Percentiles rank a stretch among this genome's conserved stretches.
These are phyloP conservation scores for Penicillium sp. DNA, from an alignment of 2,329 filamentous ascomycete genomes.

Conservation along the genomic window DNA sequence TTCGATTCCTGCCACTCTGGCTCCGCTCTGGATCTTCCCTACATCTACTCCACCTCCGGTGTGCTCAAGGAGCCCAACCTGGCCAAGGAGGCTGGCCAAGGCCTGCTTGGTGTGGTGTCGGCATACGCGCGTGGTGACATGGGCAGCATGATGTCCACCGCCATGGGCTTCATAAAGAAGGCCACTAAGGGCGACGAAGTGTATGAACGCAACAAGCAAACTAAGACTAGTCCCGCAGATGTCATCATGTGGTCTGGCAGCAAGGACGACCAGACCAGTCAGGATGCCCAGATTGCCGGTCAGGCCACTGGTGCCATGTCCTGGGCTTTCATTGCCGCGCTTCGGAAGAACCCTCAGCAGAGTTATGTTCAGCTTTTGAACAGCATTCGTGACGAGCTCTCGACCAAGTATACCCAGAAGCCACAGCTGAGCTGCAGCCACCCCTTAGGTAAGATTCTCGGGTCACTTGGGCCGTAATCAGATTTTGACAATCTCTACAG, in stretches of 20 bases:
- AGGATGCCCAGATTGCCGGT: slow-evolving; percentile 82
- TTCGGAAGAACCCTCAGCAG: slow-evolving; percentile 91
- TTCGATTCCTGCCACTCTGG: slow-evolving; percentile 69
- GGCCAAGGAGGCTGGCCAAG: slow-evolving; percentile 65
- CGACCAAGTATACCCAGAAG: slow-evolving; percentile 87
- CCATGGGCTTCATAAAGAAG: slow-evolving; percentile 85
- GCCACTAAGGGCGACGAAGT: slow-evolving; percentile 75
- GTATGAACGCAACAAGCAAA: slow-evolving; percentile 76
- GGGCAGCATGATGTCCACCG: slow-evolving; percentile 71
- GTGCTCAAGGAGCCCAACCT: slow-evolving; percentile 68
- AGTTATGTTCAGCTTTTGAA: slow-evolving; percentile 95
- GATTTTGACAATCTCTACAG: slow-evolving; percentile 38
- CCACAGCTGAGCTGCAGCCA: slow-evolving; percentile 96
- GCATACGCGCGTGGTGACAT: slow-evolving; percentile 83
- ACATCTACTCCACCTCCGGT: slow-evolving; percentile 65
- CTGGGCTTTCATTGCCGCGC: slow-evolving; percentile 87
- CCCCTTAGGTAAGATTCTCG: slow-evolving; percentile 69
- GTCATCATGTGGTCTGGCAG: slow-evolving; percentile 98
- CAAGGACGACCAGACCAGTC: slow-evolving; percentile 92
- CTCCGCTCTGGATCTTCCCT: slow-evolving; percentile 64
- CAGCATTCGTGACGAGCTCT: slow-evolving; percentile 85
- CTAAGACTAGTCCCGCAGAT: slow-evolving; percentile 90
- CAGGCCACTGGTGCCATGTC: slow-evolving; percentile 98
- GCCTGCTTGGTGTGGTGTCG: slow-evolving; percentile 64
- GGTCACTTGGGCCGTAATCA: background rate